Evolutionary conservation across 208 protist species (phyloP).

Genomic region (Trypanosoma melophagium): DNA sequence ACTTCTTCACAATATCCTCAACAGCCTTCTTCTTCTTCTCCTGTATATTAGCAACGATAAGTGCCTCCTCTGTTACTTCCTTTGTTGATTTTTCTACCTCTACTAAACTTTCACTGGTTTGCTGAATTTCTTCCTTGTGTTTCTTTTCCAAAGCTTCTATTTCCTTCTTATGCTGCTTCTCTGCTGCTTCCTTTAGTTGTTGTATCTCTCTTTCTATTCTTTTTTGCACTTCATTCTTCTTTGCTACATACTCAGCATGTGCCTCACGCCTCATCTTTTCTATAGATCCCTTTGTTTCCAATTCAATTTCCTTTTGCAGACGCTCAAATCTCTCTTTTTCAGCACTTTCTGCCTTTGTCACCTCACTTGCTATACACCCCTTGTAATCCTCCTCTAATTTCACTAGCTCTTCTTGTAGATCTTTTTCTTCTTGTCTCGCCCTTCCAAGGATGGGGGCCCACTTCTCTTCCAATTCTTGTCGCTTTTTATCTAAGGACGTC

Average conservation of each 20-base stretch:
- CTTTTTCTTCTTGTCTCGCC: constrained; percentile 33
- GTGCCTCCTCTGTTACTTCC: neutral
- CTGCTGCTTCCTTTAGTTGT: constrained; percentile 19
- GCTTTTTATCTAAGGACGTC: constrained; percentile 30
- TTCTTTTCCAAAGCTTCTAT: constrained; percentile 15
- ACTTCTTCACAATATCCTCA: constrained; percentile 8
- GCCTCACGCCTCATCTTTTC: constrained; percentile 15
- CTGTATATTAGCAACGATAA: constrained; percentile 13
- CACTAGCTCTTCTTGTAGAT: constrained; percentile 37
- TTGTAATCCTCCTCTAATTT: constrained; percentile 27
- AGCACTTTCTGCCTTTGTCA: constrained; percentile 28
- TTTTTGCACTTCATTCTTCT: constrained; percentile 27
- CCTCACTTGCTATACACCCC: constrained; percentile 21
- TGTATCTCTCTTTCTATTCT: constrained; percentile 13
- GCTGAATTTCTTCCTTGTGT: constrained; percentile 1
- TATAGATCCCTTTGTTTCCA: neutral
- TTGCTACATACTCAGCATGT: constrained; percentile 7
- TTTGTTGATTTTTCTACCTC: neutral
- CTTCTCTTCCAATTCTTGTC: constrained; percentile 36
- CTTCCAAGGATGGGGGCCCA: constrained; percentile 44
- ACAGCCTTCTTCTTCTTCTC: constrained; percentile 21
- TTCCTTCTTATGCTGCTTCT: constrained; percentile 22
- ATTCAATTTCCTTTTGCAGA: constrained; percentile 10
- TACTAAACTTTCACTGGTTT: neutral
- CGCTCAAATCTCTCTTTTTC: constrained; percentile 25